A percentile compares a stretch with the other conserved stretches of the same genome.
These are phyloP conservation scores for Blepharisma stoltei DNA, from an alignment of 73 alveolate genomes.

Conservation along the genomic window DNA sequence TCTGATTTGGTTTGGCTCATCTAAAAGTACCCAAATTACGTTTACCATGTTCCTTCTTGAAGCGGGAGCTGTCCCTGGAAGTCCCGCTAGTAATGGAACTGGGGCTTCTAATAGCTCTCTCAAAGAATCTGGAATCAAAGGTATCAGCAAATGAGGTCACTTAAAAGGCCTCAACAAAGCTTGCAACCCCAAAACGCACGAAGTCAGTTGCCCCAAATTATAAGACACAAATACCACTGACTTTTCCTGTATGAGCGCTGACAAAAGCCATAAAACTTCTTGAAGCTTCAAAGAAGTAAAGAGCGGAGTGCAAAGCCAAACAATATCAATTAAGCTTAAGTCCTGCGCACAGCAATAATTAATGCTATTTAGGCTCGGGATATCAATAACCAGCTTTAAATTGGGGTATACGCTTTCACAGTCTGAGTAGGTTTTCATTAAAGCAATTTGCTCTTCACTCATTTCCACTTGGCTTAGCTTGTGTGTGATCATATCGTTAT, in stretches of 20 bases:
- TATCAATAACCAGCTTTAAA: neutral
- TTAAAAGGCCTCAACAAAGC: constrained; percentile 30
- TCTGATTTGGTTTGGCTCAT: neutral
- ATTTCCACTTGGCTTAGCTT: neutral
- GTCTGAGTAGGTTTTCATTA: neutral
- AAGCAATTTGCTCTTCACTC: neutral
- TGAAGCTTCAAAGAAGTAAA: constrained; percentile 39
- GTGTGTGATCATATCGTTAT: neutral
- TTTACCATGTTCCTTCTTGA: neutral
- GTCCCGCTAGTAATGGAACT: constrained; percentile 26
- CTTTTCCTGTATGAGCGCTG: constrained; percentile 16
- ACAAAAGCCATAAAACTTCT: constrained; percentile 34
- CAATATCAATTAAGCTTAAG: neutral
- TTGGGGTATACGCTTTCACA: neutral
- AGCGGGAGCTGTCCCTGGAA: neutral
- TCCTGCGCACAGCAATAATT: neutral
- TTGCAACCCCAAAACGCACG: constrained; percentile 12
- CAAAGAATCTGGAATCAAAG: constrained; percentile 26
- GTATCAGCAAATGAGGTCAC: constrained; percentile 31
- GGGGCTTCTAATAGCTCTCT: constrained; percentile 32
- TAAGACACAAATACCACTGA: constrained; percentile 23
- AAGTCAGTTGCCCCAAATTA: constrained; percentile 26
- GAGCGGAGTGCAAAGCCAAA: constrained; percentile 44
- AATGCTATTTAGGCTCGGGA: neutral
- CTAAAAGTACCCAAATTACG: constrained; percentile 19